Evolutionary conservation across 2,329 filamentous ascomycete species (phyloP), one percentile per base, ranked within the genome.

Genomic region (Monosporascus ibericus): DNA sequence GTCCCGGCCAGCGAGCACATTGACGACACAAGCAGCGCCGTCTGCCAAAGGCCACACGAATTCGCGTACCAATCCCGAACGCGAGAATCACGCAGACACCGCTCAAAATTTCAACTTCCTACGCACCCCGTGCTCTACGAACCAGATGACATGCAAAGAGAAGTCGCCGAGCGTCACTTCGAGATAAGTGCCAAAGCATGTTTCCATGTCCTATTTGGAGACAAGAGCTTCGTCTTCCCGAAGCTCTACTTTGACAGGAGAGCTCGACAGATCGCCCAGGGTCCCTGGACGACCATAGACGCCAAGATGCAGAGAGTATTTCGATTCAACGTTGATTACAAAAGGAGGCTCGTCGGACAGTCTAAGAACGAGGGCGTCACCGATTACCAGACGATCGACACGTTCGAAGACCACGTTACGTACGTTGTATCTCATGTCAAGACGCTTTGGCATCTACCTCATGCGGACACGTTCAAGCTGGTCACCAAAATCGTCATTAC

Each of bases 181-280:
- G 88, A 95, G 59, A 86, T 97, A 55, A 95, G 90, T 57, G 87
- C 94, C 47, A 97, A 99, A 69, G 90, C 90, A 0, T 84, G 96
- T 53, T 99, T 97, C 69, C 92, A 97, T 65, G 89, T 97, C 17
- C 80, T 99, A 49, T 99, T 97, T 69, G 94, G 94, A 38, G 94
- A 99, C 70, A 95, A 92, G 72, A 95, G 90, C 67, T 90, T 92
- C 36, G 86, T 97, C 39, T 99, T 96, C 72, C 90, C 94, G 62
- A 85, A 92, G 63, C 77, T 97, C 30, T 92, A 96, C 67, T 87
- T 90, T 66, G 90, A 95, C 67, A 81, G 88, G 49, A 81, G 85
- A 62, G 90, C 88, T 15, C 82, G 86, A 67, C 84, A 86, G 56
- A 91, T 96, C 56, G 84, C 87, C 2, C 92, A 96, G 70, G 88